Evolutionary conservation across 305 asterid species (phyloP), one percentile per base, ranked within the genome.

Genomic region (Nicotiana rustica): DNA sequence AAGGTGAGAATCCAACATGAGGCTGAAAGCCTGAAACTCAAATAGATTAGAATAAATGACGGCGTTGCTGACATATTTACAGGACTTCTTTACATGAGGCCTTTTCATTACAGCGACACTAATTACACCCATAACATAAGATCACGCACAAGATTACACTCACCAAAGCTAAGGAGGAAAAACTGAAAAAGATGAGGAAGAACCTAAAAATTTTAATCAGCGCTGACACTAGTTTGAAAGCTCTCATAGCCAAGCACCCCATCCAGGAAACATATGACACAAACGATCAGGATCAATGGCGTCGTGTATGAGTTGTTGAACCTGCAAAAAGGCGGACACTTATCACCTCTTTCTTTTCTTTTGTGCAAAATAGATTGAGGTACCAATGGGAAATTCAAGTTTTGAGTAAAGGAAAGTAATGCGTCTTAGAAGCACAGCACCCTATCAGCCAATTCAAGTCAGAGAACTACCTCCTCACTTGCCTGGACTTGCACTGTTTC

Each of bases 231-330:
- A 57, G 62, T 49, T 47, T 49, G 62, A 14, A 25, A 49, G 41
- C 62, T 49, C 71, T 96, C 94, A 96, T 90, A 96, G 55, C 99
- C 99, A 96, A 6, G 98, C 93, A 80, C 95, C 99, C 99, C 99
- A 96, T 83, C 99, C 99, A 83, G 98, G 97, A 90, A 91, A 96
- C 97, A 96, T 90, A 82, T 96, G 91, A 90, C 97, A 92, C 89
- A 96, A 81, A 2, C 97, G 97, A 79, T 96, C 99, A 3, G 99
- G 93, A 84, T 96, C 99, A 21, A 91, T 92, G 29, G 99, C 97
- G 64, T 96, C 97, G 75, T 96, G 99, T 86, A 96, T 86, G 36
- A 96, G 97, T 86, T 94, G 99, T 87, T 96, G 99, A 88, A 96
- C 99, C 99, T 96, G 82, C 84, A 84, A 81, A 79, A 78, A 35